Conservation (phyloP, 805 yeast species). For the Candida vaughaniae region DNA sequence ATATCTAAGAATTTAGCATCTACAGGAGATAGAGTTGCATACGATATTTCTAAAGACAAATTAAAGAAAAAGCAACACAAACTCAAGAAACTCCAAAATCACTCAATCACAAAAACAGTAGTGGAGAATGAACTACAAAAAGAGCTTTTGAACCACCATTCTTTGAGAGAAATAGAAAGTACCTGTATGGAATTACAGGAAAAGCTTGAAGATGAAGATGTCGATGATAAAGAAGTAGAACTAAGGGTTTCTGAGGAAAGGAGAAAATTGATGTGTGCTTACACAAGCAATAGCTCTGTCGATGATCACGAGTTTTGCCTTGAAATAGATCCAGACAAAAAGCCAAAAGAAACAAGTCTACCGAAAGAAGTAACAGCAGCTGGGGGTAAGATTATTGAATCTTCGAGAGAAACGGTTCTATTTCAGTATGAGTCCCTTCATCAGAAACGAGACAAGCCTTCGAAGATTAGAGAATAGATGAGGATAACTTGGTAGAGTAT, state of each 20-base stretch:
- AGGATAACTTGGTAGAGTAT: no score
- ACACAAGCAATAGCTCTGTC: no score
- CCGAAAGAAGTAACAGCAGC: no score
- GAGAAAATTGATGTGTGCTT: no score
- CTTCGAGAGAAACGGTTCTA: no score
- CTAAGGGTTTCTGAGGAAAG: constrained; percentile 20
- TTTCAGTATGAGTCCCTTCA: no score
- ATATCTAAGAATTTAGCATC: constrained; percentile 47
- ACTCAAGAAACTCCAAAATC: not conserved
- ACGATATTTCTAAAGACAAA: constrained; percentile 18
- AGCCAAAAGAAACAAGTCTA: no score
- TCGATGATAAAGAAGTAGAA: constrained; percentile 31
- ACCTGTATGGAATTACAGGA: constrained; percentile 53
- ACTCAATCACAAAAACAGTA: constrained; percentile 15
- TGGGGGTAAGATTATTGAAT: no score
- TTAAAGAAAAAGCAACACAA: constrained; percentile 5
- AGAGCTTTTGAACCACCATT: constrained; percentile 31
- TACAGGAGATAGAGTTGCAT: constrained; percentile 18
- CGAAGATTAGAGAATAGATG: no score
- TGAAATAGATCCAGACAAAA: no score
- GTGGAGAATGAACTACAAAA: constrained; percentile 16
- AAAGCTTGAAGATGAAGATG: constrained; percentile 46
- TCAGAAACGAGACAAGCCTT: no score
- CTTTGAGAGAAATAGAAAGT: constrained; percentile 40
- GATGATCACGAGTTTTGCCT: no score